Percentiles rank a stretch among this genome's conserved stretches.
Evolutionary conservation across 805 yeast species (phyloP).

Genomic region (Ogataea wickerhamii): DNA sequence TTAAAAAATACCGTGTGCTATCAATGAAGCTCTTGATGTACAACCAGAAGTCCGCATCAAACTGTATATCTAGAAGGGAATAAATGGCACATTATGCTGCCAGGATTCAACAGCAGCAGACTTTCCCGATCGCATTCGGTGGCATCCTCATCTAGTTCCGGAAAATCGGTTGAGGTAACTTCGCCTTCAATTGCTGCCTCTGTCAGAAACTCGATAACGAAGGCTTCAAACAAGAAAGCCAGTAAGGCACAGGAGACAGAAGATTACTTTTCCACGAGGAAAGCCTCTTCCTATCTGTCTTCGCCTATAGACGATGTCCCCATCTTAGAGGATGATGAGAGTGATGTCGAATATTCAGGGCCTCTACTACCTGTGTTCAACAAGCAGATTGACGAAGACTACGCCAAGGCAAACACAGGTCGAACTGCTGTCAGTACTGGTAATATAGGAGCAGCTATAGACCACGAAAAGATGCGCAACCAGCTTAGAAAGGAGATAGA

Average conservation of each 20-base stretch:
- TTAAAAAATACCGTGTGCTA: too few species aligned
- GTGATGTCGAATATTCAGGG: constrained; percentile 20
- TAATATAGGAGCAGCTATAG: neutral
- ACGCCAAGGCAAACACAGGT: neutral
- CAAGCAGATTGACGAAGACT: neutral
- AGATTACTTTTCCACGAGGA: constrained; percentile 8
- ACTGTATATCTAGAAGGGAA: too few species aligned
- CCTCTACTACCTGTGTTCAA: constrained; percentile 28
- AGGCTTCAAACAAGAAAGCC: neutral
- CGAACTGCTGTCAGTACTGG: neutral
- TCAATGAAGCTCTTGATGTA: too few species aligned
- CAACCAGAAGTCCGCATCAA: too few species aligned
- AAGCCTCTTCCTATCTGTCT: constrained; percentile 7
- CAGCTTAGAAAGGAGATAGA: constrained; percentile 25
- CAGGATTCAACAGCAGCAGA: neutral
- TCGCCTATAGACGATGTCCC: constrained; percentile 24
- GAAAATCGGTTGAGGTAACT: neutral
- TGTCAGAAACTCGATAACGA: neutral
- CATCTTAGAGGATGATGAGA: constrained; percentile 31
- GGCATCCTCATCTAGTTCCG: constrained; percentile 1
- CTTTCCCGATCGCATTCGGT: constrained; percentile 1
- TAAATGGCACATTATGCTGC: neutral
- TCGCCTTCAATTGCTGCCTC: neutral
- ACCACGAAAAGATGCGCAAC: constrained; percentile 2
- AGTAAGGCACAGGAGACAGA: constrained; percentile 3